A percentile compares a stretch with the other conserved stretches of the same genome.
These are phyloP conservation scores for Penicillium brevicompactum DNA, from an alignment of 2,329 filamentous ascomycete species.

Conservation along the genomic window DNA sequence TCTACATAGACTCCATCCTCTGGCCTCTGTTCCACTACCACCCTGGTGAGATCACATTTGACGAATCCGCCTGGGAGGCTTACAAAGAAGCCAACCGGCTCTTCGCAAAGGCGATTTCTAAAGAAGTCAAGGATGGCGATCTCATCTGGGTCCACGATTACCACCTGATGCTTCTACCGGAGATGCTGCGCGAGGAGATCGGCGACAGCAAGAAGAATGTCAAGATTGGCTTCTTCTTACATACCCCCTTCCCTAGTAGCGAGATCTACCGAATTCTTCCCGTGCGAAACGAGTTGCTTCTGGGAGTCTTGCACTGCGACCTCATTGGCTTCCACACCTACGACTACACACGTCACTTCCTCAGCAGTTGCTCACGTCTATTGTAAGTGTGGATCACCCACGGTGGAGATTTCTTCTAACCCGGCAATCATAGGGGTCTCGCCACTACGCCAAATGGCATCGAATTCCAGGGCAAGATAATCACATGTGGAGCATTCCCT, in stretches of 20 bases:
- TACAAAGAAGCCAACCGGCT: slow-evolving; percentile 91
- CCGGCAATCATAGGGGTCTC: slow-evolving; percentile 39
- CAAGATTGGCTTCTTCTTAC: slow-evolving; percentile 97
- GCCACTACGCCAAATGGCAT: slow-evolving; percentile 88
- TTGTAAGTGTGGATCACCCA: slow-evolving; percentile 56
- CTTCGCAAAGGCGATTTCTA: slow-evolving; percentile 84
- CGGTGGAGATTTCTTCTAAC: slow-evolving; percentile 5
- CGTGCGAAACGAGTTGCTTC: slow-evolving; percentile 83
- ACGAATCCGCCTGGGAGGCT: slow-evolving; percentile 90
- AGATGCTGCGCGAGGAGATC: slow-evolving; percentile 92
- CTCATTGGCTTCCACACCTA: slow-evolving; percentile 98
- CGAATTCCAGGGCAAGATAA: slow-evolving; percentile 82
- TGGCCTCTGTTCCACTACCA: slow-evolving; percentile 99
- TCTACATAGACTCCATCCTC: slow-evolving; percentile 77
- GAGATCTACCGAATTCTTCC: slow-evolving; percentile 97
- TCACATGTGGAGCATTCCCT: slow-evolving; percentile 92
- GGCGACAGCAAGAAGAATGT: slow-evolving; percentile 81
- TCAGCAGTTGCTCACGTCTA: slow-evolving; percentile 95
- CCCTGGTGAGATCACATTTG: slow-evolving; percentile 96
- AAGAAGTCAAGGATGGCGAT: slow-evolving; percentile 89
- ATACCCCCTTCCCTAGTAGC: slow-evolving; percentile 94
- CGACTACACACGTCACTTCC: slow-evolving; percentile 96
- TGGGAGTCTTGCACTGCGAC: slow-evolving; percentile 88
- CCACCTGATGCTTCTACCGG: slow-evolving; percentile 93
- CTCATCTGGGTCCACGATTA: slow-evolving; percentile 99